Percentiles rank a stretch among this genome's conserved stretches.
These are phyloP conservation scores for Puccinia coronata DNA, from an alignment of 1,284 basidiomycete genomes.

Conservation along the genomic window DNA sequence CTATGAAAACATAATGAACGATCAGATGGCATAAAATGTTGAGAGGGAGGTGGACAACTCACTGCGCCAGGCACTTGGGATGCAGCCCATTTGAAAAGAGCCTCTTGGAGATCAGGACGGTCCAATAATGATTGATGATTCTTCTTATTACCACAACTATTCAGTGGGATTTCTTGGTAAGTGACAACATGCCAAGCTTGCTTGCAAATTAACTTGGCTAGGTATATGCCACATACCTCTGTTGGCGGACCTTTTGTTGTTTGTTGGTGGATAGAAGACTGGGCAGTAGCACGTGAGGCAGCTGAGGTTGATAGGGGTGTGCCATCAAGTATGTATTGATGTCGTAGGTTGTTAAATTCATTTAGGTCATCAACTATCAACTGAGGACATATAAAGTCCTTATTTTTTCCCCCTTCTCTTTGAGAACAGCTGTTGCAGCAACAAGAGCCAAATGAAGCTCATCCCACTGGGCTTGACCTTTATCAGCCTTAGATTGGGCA, in stretches of 20 bases:
- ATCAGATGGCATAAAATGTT: background rate
- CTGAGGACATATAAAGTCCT: background rate
- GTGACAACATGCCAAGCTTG: constrained; percentile 10
- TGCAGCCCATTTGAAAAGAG: constrained; percentile 17
- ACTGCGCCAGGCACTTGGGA: constrained; percentile 1
- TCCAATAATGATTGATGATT: constrained; percentile 1
- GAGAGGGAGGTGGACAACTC: background rate
- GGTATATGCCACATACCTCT: background rate
- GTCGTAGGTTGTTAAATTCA: background rate
- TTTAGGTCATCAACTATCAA: background rate
- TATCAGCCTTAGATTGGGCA: background rate
- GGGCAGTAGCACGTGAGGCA: background rate
- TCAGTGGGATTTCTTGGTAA: background rate
- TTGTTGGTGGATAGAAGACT: background rate
- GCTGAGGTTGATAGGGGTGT: background rate
- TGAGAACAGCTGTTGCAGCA: background rate
- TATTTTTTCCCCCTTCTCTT: background rate
- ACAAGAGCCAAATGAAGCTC: background rate
- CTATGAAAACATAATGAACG: background rate
- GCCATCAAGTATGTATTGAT: background rate
- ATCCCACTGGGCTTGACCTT: background rate
- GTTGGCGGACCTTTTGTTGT: background rate
- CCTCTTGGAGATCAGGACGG: background rate
- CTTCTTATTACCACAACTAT: background rate
- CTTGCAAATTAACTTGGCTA: background rate